phyloP scores from a whole-genome alignment of 163 green algal genomes.

The Scenedesmus sp. region DNA sequence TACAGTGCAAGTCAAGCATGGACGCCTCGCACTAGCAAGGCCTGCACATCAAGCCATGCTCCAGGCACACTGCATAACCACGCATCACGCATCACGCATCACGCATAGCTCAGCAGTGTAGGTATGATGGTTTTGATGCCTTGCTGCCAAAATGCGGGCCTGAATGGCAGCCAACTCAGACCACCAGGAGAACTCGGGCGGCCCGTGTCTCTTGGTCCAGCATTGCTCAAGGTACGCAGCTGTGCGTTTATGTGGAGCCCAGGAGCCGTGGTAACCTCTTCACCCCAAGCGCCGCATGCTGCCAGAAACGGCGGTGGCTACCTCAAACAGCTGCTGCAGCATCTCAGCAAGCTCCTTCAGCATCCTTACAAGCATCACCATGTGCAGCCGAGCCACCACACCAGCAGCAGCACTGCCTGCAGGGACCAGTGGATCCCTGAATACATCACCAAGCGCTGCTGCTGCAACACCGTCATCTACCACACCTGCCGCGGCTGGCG shows the following conservation, averaged over 20 bases:
- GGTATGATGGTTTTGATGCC: too few relatives aligned
- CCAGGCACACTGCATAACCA: too few relatives aligned
- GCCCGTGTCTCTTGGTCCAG: too few relatives aligned
- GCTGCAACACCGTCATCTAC: neutral
- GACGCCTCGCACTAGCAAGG: too few relatives aligned
- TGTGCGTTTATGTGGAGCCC: neutral
- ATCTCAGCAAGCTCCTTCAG: neutral
- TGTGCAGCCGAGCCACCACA: slow-evolving; percentile 3
- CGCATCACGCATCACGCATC: too few relatives aligned
- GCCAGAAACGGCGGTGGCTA: neutral
- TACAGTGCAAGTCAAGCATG: too few relatives aligned
- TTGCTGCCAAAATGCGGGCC: too few relatives aligned
- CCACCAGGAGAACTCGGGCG: too few relatives aligned
- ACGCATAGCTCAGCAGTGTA: too few relatives aligned
- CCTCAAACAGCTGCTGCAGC: slow-evolving; percentile 24
- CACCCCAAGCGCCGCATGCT: neutral
- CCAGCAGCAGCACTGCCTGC: slow-evolving; percentile 14
- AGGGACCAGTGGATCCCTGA: slow-evolving; percentile 19
- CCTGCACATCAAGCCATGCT: too few relatives aligned
- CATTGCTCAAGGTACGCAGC: too few relatives aligned
- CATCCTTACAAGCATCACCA: neutral
- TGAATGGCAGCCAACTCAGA: too few relatives aligned
- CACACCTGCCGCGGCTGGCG: slow-evolving; percentile 1
- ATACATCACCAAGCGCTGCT: neutral
- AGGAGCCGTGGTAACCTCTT: slow-evolving; percentile 30